Conservation (phyloP, 2,329 filamentous ascomycete species). For the Botrytis galanthina region DNA sequence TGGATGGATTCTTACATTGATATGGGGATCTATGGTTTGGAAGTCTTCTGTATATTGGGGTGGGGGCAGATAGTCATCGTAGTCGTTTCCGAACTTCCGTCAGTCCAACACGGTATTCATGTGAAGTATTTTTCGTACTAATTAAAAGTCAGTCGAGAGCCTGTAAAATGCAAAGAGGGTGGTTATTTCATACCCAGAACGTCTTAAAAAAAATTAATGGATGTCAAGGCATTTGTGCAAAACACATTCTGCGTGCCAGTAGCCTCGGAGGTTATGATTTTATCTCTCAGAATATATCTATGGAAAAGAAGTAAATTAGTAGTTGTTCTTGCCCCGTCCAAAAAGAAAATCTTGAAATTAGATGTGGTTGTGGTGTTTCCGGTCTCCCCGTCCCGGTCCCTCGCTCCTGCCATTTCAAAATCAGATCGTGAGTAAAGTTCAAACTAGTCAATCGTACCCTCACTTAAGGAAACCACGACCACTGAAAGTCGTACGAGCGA, state of each 20-base stretch:
- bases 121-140: background rate
- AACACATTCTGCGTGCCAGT: background rate
- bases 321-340: background rate
- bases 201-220: background rate
- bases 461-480: background rate
- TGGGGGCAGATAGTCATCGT: no score
- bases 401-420: background rate
- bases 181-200: no score
- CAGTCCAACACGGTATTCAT: background rate
- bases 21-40: background rate
- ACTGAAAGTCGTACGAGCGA: background rate
- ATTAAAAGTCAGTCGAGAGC: background rate
- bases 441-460: background rate
- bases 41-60: no score
- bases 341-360: background rate
- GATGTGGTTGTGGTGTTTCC: background rate
- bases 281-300: background rate
- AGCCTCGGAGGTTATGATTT: background rate
- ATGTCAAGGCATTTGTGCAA: background rate
- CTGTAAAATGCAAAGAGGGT: background rate
- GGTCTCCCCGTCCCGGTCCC: background rate
- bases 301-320: background rate
- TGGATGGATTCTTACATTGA: background rate
- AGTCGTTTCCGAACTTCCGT: background rate
- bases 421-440: background rate